phyloP scores from a whole-genome alignment of 2,329 filamentous ascomycete species.

The Calonectria multiphialidica region DNA sequence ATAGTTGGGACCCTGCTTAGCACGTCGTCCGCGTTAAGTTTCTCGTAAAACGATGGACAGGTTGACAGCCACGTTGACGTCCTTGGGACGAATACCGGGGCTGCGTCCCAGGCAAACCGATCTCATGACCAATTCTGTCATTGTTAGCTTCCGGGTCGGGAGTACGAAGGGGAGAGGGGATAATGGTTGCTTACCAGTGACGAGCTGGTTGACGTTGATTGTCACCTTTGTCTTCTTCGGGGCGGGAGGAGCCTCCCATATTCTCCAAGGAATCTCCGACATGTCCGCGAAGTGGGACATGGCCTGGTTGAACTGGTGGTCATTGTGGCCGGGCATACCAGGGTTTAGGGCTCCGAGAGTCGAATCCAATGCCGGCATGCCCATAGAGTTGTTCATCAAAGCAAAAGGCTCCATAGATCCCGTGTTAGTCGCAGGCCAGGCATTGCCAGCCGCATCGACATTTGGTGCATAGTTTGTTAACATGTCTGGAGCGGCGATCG shows the following conservation, averaged over 20 bases:
- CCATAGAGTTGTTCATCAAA: slow-evolving; percentile 3
- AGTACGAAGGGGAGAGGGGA: neutral
- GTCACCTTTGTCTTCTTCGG: slow-evolving; percentile 49
- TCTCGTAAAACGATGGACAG: slow-evolving; percentile 30
- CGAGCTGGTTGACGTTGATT: slow-evolving; percentile 49
- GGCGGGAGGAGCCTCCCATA: slow-evolving; percentile 29
- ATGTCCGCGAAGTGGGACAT: slow-evolving; percentile 27
- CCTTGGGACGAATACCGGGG: slow-evolving; percentile 53
- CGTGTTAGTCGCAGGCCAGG: slow-evolving; percentile 30
- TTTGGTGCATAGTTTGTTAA: slow-evolving; percentile 19
- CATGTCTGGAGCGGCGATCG: slow-evolving; percentile 12
- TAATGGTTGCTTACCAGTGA: slow-evolving; percentile 46
- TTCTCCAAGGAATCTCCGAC: slow-evolving; percentile 23
- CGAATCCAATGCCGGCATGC: slow-evolving; percentile 16
- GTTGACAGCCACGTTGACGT: slow-evolving; percentile 49
- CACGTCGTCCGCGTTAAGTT: neutral
- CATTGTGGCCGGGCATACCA: neutral
- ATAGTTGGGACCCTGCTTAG: neutral
- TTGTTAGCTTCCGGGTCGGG: slow-evolving; percentile 6
- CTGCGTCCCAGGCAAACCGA: slow-evolving; percentile 55
- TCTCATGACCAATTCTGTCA: slow-evolving; percentile 49
- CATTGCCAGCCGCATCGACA: neutral
- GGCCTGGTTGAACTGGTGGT: slow-evolving; percentile 20
- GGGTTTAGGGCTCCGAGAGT: slow-evolving; percentile 25
- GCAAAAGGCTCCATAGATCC: neutral